phyloP scores from a whole-genome alignment of 1,284 basidiomycete genomes.

The Malassezia restricta region DNA sequence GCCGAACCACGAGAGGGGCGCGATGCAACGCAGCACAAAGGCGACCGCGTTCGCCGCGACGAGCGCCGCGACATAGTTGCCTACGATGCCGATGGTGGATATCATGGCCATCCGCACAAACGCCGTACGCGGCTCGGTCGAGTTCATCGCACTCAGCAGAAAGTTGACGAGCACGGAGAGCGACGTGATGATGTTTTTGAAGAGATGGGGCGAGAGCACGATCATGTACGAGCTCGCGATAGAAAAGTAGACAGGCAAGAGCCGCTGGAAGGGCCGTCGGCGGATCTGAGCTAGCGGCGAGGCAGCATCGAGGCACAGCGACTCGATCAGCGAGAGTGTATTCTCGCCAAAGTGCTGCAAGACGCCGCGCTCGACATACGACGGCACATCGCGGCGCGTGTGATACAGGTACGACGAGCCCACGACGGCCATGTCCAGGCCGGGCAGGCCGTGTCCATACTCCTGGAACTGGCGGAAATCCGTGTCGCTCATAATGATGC shows the following conservation, averaged over 20 bases:
- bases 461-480: conserved; percentile 66
- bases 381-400: conserved; percentile 71
- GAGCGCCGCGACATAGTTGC: conserved; percentile 48
- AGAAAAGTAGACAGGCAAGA: conserved; percentile 59
- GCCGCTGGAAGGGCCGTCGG: conserved; percentile 37
- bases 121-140: conserved; percentile 38
- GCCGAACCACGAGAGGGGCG: conserved; percentile 50
- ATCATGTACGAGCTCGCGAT: conserved; percentile 48
- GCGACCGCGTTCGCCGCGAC: conserved; percentile 63
- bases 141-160: conserved; percentile 37
- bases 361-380: conserved; percentile 67
- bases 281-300: conserved; percentile 34
- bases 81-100: conserved; percentile 22
- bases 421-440: conserved; percentile 72
- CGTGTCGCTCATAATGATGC: conserved; percentile 59
- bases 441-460: conserved; percentile 54
- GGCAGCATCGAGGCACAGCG: conserved; percentile 51
- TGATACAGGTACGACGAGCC: conserved; percentile 89
- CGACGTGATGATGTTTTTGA: conserved; percentile 37
- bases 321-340: conserved; percentile 64
- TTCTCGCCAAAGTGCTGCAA: conserved; percentile 83
- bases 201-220: conserved; percentile 49
- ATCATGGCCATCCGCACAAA: conserved; percentile 27
- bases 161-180: conserved; percentile 39
- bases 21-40: conserved; percentile 56